Conservation (phyloP, 179 eudicot genomes). For the Corrigiola litoralis region DNA sequence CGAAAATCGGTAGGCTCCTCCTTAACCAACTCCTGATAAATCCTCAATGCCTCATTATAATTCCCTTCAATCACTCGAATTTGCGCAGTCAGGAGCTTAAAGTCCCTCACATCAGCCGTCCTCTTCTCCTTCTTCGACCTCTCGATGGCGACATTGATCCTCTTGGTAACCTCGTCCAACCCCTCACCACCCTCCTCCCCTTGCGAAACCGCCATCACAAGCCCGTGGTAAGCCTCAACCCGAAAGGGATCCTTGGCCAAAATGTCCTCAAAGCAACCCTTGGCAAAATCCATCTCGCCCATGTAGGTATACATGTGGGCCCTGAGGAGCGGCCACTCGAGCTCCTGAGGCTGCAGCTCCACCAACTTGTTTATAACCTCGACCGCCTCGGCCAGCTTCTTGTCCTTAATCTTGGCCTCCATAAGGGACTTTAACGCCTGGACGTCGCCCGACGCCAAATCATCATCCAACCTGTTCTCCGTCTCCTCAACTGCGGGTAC, state of each 20-base stretch:
- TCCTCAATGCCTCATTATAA: conserved; percentile 65
- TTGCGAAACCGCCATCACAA: conserved; percentile 67
- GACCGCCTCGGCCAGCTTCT: conserved; percentile 54
- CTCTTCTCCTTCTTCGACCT: conserved; percentile 49
- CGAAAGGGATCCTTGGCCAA: conserved; percentile 47
- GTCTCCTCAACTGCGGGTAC: conserved; percentile 14
- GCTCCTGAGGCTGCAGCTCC: conserved; percentile 54
- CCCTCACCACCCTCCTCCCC: conserved; percentile 30
- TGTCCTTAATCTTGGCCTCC: conserved; percentile 51
- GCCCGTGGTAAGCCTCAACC: conserved; percentile 74
- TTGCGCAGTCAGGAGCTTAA: conserved; percentile 75
- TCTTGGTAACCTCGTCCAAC: conserved; percentile 37
- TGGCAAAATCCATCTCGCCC: conserved; percentile 54
- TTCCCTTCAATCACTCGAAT: conserved; percentile 65
- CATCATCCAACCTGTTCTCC: conserved; percentile 37
- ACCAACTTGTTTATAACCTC: conserved; percentile 43
- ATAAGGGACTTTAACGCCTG: conserved; percentile 40
- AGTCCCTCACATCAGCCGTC: conserved; percentile 60
- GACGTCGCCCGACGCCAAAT: conserved; percentile 33
- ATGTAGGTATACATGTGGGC: conserved; percentile 49
- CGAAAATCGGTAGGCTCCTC: conserved; percentile 87
- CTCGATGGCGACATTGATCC: conserved; percentile 48
- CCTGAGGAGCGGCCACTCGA: conserved; percentile 59
- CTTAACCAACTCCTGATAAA: conserved; percentile 69
- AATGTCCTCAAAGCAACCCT: conserved; percentile 50